A percentile compares a stretch with the other conserved stretches of the same genome.
Conservation (phyloP, 2,329 filamentous ascomycete species). For the Epichloe sylvatica region DNA sequence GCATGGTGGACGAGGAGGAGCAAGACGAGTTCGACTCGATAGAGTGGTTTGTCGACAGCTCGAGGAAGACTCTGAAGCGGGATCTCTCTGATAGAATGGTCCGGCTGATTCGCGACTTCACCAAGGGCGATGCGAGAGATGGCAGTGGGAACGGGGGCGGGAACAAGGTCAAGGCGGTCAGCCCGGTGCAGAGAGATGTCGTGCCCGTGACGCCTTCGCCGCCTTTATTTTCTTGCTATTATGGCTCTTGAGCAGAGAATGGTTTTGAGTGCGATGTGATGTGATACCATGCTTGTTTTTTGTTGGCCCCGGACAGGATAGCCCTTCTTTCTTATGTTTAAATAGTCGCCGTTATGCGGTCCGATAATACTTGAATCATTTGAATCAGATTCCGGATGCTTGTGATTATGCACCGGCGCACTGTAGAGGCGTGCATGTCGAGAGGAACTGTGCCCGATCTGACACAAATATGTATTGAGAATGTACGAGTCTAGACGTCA, state of each 20-base stretch:
- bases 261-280: background rate
- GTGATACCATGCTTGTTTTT: background rate
- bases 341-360: background rate
- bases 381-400: too few species aligned
- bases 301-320: too few species aligned
- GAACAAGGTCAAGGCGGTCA: background rate
- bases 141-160: background rate
- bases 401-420: too few species aligned
- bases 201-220: background rate
- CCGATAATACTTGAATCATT: background rate
- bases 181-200: background rate
- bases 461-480: too few species aligned
- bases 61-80: background rate
- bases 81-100: conserved; percentile 4
- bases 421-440: too few species aligned
- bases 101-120: conserved; percentile 4
- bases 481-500: too few species aligned
- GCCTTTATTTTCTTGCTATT: conserved; percentile 4
- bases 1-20: conserved; percentile 20
- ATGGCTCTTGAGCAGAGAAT: background rate
- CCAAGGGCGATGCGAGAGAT: background rate
- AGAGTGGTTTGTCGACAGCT: conserved; percentile 7
- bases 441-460: too few species aligned
- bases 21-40: conserved; percentile 22
- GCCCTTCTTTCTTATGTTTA: background rate